Evolutionary conservation across 805 yeast species (phyloP), one percentile per base, ranked within the genome.

Genomic region (Kockiozyma suomiensis): DNA sequence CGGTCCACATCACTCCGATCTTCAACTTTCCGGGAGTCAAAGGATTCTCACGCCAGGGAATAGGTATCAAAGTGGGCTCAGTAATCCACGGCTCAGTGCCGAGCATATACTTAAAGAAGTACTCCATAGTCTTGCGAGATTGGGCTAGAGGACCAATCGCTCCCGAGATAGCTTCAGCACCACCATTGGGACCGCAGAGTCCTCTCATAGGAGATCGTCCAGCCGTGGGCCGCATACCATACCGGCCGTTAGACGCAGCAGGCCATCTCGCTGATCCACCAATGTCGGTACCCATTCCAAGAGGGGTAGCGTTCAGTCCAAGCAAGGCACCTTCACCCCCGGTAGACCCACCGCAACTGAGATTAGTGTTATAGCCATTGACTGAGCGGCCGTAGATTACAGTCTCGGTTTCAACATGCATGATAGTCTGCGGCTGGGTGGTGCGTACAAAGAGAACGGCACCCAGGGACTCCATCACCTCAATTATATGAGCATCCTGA

Each of bases 261-360:
- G 90, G 90, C 7, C 79, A 81, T 61, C 90, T 78, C 58, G 86
- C 82, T 13, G 86, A 82, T 0, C 90, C 90, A 60, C 90, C 90
- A 63, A 86, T 85, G 69, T 86, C 90, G 28, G 87, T 81, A 43
- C 90, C 90, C 45, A 83, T 76, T 19, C 87, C 89, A 41, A 85
- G 64, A 1, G 84, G 81, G 19, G 88, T 82, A 4, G 83, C 89
- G 54, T 79, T 81, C 70, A 82, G 78, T 1, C 81, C 83, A 54
- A 84, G 81, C 61, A 82, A 70, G 0, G 87, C 84, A 64, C 89
- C 88, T 71, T 85, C 90, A 61, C 90, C 90, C 41, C 87, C 86
- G 2, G 88, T 83, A 0, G 87, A 83, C n/a, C 90, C 90, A 64
- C 90, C 90, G 1, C 87, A 79, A 19, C 87, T 81, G 59, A 85